Percentiles rank a stretch among this genome's conserved stretches.
Evolutionary conservation across 208 protist species (phyloP).

Genomic region (Acanthamoeba rhysodes): DNA sequence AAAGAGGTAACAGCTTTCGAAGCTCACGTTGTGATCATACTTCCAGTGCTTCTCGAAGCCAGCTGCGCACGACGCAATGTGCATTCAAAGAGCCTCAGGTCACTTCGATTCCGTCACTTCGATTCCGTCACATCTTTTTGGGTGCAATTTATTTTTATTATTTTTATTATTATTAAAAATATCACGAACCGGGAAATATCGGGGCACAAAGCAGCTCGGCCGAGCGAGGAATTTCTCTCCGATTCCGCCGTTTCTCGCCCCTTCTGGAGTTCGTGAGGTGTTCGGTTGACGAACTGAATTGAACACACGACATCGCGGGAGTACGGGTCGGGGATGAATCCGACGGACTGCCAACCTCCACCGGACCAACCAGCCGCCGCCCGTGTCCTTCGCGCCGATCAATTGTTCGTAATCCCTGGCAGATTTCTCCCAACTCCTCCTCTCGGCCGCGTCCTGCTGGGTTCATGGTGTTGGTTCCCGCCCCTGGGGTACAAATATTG

Average conservation of each 20-base stretch:
- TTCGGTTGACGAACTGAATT: not conserved
- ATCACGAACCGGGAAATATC: not conserved
- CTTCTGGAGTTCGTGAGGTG: not conserved
- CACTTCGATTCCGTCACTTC: too few relatives aligned
- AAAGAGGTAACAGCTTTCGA: too few relatives aligned
- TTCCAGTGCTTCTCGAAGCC: too few relatives aligned
- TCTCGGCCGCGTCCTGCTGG: not conserved
- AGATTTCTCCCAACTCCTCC: not conserved
- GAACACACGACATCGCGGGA: not conserved
- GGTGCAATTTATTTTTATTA: too few relatives aligned
- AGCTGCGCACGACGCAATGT: too few relatives aligned
- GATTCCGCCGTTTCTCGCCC: not conserved
- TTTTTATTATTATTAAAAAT: too few relatives aligned
- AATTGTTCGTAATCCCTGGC: not conserved
- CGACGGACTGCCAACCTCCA: not conserved
- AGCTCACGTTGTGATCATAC: too few relatives aligned
- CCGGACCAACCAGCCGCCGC: not conserved
- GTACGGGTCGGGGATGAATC: not conserved
- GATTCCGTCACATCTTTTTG: too few relatives aligned
- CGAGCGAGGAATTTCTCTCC: not conserved
- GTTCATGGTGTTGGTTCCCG: not conserved
- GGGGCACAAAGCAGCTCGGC: not conserved
- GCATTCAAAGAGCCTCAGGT: too few relatives aligned
- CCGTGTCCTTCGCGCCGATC: not conserved
- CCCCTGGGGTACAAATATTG: not conserved